Percentiles rank a stretch among this genome's conserved stretches.
Conservation (phyloP, 257 asterid species). For the Handroanthus guayacan region DNA sequence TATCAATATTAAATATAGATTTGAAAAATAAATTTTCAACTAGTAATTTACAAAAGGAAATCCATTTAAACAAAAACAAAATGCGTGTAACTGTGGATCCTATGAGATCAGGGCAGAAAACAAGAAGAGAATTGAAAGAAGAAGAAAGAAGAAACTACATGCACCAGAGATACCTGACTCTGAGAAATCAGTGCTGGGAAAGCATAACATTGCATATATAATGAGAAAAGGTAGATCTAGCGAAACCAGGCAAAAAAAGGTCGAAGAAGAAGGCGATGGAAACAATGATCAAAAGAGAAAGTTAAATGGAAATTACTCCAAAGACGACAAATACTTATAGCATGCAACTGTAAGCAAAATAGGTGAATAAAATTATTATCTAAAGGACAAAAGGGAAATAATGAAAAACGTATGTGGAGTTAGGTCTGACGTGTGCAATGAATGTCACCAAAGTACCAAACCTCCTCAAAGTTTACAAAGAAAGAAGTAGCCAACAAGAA, state of each 20-base stretch:
- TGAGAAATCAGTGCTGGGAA: conserved; percentile 26
- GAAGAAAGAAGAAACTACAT: conserved; percentile 23
- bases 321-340: conserved; percentile 34
- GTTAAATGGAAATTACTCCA: conserved; percentile 32
- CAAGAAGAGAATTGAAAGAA: conserved; percentile 25
- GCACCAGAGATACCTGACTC: conserved; percentile 33
- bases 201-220: conserved; percentile 31
- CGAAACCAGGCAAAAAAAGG: conserved; percentile 30
- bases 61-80: neutral
- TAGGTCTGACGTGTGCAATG: conserved; percentile 26
- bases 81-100: neutral
- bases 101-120: conserved; percentile 15
- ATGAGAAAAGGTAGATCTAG: conserved; percentile 29
- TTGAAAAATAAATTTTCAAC: conserved; percentile 20
- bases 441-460: conserved; percentile 33
- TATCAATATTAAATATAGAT: conserved; percentile 19
- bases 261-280: conserved; percentile 44
- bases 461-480: conserved; percentile 7
- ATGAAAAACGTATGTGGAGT: conserved; percentile 17
- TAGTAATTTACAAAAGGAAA: conserved; percentile 23
- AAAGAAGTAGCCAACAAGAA: conserved; percentile 27
- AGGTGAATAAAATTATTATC: conserved; percentile 42
- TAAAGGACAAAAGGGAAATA: conserved; percentile 38
- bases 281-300: conserved; percentile 37
- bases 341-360: conserved; percentile 24